phyloP scores from a whole-genome alignment of 2,329 filamentous ascomycete species.

The Stemphylium vesicarium region DNA sequence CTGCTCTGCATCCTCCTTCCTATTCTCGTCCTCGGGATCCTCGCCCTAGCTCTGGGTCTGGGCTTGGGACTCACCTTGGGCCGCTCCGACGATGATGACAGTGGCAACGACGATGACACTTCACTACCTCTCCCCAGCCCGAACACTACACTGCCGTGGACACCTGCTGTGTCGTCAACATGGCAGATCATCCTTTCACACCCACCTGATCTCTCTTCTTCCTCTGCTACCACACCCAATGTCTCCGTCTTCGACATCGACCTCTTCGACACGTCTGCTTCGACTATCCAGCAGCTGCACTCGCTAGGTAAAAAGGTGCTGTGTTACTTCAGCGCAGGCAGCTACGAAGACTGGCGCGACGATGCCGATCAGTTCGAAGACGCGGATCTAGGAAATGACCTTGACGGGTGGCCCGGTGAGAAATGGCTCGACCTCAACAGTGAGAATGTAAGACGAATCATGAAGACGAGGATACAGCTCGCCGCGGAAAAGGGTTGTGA shows the following conservation, averaged over 20 bases:
- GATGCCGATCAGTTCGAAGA: slow-evolving; percentile 63
- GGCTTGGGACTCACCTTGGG: slow-evolving; percentile 60
- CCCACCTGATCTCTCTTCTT: slow-evolving; percentile 36
- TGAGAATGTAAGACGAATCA: slow-evolving; percentile 66
- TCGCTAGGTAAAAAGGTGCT: slow-evolving; percentile 65
- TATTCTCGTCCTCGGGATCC: slow-evolving; percentile 47
- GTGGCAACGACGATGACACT: slow-evolving; percentile 31
- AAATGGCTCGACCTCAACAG: slow-evolving; percentile 69
- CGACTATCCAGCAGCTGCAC: slow-evolving; percentile 58
- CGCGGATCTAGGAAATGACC: slow-evolving; percentile 62
- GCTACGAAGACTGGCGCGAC: slow-evolving; percentile 67
- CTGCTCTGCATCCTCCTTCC: slow-evolving; percentile 31
- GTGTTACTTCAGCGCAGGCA: slow-evolving; percentile 78
- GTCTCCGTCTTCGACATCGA: slow-evolving; percentile 68
- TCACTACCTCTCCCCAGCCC: slow-evolving; percentile 31
- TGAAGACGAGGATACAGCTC: slow-evolving; percentile 65
- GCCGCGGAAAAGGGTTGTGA: slow-evolving; percentile 69
- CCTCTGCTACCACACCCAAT: slow-evolving; percentile 53
- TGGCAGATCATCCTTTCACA: slow-evolving; percentile 68
- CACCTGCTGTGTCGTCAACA: slow-evolving; percentile 58
- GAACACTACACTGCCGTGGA: slow-evolving; percentile 54
- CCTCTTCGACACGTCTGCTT: slow-evolving; percentile 60
- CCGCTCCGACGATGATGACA: slow-evolving; percentile 26
- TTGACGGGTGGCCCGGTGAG: slow-evolving; percentile 72
- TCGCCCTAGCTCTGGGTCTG: slow-evolving; percentile 62